Evolutionary conservation across 805 yeast genomes (phyloP).

Genomic region (Suhomyces sp.): DNA sequence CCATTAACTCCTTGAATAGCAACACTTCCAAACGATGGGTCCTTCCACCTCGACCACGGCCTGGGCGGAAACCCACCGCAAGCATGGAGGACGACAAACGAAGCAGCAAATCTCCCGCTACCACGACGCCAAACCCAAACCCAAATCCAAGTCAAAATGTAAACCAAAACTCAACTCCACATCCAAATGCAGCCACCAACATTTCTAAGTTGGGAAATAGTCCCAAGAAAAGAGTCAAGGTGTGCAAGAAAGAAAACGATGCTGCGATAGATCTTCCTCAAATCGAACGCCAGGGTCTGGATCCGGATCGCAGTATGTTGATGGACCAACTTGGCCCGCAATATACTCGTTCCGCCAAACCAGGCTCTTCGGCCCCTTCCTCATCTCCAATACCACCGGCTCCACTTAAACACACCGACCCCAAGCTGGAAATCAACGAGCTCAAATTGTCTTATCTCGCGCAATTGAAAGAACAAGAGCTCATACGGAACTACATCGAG

Average conservation of each 20-base stretch:
- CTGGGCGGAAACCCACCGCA: constrained; percentile 37
- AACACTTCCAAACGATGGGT: constrained; percentile 42
- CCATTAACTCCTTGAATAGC: constrained; percentile 22
- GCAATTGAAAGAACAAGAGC: constrained; percentile 41
- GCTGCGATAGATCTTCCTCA: background rate
- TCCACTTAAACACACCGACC: constrained; percentile 2
- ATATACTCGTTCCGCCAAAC: background rate
- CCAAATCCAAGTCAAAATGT: background rate
- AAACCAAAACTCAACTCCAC: background rate
- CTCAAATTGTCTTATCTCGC: constrained; percentile 33
- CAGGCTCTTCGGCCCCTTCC: background rate
- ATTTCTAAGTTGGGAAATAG: background rate
- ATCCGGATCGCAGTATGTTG: background rate
- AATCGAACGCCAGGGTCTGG: background rate
- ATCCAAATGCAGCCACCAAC: background rate
- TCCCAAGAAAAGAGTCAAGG: constrained; percentile 13
- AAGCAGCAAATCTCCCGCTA: background rate
- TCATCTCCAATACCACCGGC: constrained; percentile 6
- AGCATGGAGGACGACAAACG: constrained; percentile 1
- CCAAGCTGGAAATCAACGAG: constrained; percentile 16
- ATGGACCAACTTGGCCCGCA: background rate
- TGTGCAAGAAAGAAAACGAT: constrained; percentile 3
- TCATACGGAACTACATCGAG: constrained; percentile 41
- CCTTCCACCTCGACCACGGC: constrained; percentile 40
- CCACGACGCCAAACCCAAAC: background rate